Percentiles rank a stretch among this genome's conserved stretches.
Conservation (phyloP, 306 rosid genomes). For the Cicer pinnatifidum region DNA sequence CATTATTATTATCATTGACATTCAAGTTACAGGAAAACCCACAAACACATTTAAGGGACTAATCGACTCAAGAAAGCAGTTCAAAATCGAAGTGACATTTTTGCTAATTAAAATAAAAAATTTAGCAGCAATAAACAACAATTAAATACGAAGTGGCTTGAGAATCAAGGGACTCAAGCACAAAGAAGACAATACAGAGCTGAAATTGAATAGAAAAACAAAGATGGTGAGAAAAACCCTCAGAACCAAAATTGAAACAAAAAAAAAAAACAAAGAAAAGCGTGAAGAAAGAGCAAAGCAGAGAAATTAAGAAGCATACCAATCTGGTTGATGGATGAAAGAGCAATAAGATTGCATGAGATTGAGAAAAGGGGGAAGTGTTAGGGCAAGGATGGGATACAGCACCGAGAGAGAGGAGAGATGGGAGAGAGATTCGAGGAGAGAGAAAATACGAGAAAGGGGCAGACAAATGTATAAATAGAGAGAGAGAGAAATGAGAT, state of each 20-base stretch:
- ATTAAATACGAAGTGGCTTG: constrained; percentile 35
- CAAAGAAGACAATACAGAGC: constrained; percentile 41
- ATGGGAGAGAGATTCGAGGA: constrained; percentile 52
- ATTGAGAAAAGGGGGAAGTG: constrained; percentile 48
- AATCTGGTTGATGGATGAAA: constrained; percentile 62
- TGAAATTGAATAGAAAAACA: constrained; percentile 47
- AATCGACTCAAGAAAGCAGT: constrained; percentile 41
- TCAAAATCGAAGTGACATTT: constrained; percentile 46
- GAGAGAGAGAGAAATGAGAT: constrained; percentile 48
- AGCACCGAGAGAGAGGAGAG: constrained; percentile 45
- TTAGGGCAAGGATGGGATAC: constrained; percentile 70
- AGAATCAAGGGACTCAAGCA: constrained; percentile 27
- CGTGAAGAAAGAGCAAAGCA: not conserved
- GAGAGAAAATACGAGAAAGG: constrained; percentile 52
- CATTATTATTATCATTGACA: constrained; percentile 61
- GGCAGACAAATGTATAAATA: constrained; percentile 56
- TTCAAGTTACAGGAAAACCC: constrained; percentile 48
- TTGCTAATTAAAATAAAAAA: constrained; percentile 43
- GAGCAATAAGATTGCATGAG: constrained; percentile 47
- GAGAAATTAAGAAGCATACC: constrained; percentile 60
- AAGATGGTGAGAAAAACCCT: constrained; percentile 42
- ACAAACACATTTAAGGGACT: constrained; percentile 51
- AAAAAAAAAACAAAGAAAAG: constrained; percentile 1
- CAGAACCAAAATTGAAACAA: constrained; percentile 41
- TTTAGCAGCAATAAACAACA: constrained; percentile 44